Base-by-base conservation (phyloP, 345 rosid species). In the Camelina neglecta region DNA sequence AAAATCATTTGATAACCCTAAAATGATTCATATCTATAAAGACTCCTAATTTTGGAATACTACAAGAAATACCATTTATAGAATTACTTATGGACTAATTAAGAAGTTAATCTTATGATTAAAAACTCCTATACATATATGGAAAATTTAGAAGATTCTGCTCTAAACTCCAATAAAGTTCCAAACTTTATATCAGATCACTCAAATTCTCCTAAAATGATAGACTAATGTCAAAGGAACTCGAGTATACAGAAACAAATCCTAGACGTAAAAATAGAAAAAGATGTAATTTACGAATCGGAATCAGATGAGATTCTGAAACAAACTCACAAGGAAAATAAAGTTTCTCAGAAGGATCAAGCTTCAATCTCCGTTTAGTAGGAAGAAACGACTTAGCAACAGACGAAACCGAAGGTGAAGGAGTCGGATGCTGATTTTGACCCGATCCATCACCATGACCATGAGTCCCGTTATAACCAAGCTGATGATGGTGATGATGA, bases 341-440 rank as follows among this genome's bases (percentile, higher is more conserved):
- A 67, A 95, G 97, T 81, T 92, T 90, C 56, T 79, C 78, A 7
- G 96, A 54, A 3, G 99, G 98, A 85, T 95, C 99, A 60, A 95
- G 98, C 86, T 89, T 89, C 75, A 92, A 93, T 26, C 96, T 80
- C 44, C 96, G 92, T 26, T 96, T 86, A 0, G 86, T 73, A 4
- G 92, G 99, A 16, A 92, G 79, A 53, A 95, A 74, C 16, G 97
- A 90, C 81, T 86, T 87, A 1, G 97, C 99, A 3, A 95, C 97
- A 5, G 87, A 86, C 3, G 97, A 88, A 0, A 92, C 96, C n/a
- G 97, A 90, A 74, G 67, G 84, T 0, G 97, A 88, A 74, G 67
- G 77, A 65, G 84, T 42, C 35, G 35, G 81, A 0, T 74, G 86
- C 10, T 74, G 81, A 60, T 73, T 86, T 31, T 69, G 83, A 71